Percentiles rank a stretch among this genome's conserved stretches.
phyloP scores from a whole-genome alignment of 495 filamentous ascomycete genomes.

The Neurospora sp. region DNA sequence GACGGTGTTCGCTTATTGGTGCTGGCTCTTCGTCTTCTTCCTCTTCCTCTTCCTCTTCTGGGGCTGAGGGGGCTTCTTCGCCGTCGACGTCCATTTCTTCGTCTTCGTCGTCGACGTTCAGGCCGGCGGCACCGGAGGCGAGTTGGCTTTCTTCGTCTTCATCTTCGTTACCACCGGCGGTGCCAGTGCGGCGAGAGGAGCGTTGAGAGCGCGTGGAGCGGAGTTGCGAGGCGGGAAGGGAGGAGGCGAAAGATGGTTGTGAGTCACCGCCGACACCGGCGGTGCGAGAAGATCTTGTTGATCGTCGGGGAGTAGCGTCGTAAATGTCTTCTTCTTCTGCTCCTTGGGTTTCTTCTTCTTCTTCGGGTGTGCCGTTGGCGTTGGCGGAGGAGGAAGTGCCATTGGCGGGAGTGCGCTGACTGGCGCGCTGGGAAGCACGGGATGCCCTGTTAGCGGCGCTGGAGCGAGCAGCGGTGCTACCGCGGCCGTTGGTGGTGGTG shows the following conservation, averaged over 20 bases:
- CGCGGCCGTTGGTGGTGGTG: neutral
- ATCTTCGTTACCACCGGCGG: slow-evolving; percentile 11
- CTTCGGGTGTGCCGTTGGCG: slow-evolving; percentile 8
- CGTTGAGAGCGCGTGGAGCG: slow-evolving; percentile 21
- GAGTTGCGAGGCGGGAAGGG: slow-evolving; percentile 35
- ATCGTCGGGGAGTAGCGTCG: slow-evolving; percentile 29
- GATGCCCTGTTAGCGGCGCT: slow-evolving; percentile 10
- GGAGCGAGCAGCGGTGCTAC: slow-evolving; percentile 3
- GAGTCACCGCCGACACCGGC: slow-evolving; percentile 18
- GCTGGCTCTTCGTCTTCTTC: slow-evolving; percentile 15
- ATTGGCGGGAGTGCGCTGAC: slow-evolving; percentile 11
- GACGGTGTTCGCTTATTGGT: slow-evolving; percentile 51
- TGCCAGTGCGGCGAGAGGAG: neutral
- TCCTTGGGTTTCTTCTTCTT: slow-evolving; percentile 9
- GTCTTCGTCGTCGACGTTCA: slow-evolving; percentile 21
- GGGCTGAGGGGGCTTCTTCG: slow-evolving; percentile 1
- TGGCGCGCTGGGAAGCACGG: slow-evolving; percentile 16
- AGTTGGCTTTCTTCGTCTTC: slow-evolving; percentile 26
- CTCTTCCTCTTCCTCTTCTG: slow-evolving; percentile 5
- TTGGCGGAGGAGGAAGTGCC: neutral
- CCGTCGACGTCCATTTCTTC: slow-evolving; percentile 4
- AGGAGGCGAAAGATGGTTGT: slow-evolving; percentile 37
- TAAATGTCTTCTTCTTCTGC: slow-evolving; percentile 17
- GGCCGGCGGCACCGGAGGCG: slow-evolving; percentile 23
- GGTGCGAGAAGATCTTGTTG: slow-evolving; percentile 14